Conservation (phyloP, 495 filamentous ascomycete species). For the Annulohypoxylon bovei region DNA sequence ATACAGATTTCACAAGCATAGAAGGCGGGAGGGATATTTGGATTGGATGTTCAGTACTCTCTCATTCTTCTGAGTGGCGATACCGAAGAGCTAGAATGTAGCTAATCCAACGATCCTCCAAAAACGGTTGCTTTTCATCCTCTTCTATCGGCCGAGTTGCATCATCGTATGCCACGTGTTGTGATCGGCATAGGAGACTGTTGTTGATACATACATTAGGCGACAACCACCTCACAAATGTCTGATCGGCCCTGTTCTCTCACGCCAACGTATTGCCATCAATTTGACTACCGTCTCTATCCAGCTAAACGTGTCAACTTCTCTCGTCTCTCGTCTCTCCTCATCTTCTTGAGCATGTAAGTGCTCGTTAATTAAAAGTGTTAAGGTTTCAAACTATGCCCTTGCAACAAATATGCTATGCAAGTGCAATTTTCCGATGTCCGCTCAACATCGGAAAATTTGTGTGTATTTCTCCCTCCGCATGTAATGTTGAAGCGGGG, state of each 20-base stretch:
- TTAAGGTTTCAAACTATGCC: background rate
- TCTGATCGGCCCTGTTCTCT: conserved; percentile 3
- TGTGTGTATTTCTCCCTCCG: conserved; percentile 10
- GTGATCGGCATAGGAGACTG: conserved; percentile 1
- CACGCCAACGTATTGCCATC: conserved; percentile 10
- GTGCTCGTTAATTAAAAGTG: conserved; percentile 20
- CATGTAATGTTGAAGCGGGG: conserved; percentile 35
- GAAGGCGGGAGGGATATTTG: background rate
- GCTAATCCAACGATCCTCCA: conserved; percentile 31
- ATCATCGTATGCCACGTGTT: conserved; percentile 1
- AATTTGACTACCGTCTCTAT: conserved; percentile 27
- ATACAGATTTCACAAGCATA: background rate
- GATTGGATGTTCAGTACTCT: conserved; percentile 30
- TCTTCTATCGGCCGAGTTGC: conserved; percentile 10
- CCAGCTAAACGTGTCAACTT: conserved; percentile 29
- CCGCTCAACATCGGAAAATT: conserved; percentile 10
- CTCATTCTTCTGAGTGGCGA: conserved; percentile 37
- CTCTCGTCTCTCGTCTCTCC: background rate
- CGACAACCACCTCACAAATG: conserved; percentile 6
- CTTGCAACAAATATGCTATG: conserved; percentile 7
- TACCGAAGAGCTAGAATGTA: conserved; percentile 31
- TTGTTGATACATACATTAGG: conserved; percentile 9
- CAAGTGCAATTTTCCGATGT: conserved; percentile 7
- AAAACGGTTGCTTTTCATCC: conserved; percentile 9
- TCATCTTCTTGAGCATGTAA: background rate